Base-by-base conservation (phyloP, 352 stramenopile genomes). In the Pythium biforme region DNA sequence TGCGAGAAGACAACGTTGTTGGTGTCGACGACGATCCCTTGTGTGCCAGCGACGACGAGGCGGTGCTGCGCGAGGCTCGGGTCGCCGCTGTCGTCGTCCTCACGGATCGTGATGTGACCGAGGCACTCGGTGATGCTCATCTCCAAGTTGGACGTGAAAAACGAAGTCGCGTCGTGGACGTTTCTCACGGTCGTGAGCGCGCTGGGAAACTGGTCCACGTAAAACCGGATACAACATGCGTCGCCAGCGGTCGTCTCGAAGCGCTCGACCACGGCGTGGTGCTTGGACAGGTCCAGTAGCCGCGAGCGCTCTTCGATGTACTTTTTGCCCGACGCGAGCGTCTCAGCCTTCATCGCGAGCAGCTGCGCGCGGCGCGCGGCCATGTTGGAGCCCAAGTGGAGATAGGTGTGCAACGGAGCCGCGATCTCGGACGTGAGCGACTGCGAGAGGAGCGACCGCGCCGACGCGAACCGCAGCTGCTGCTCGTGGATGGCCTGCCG, bases 91-190 rank as follows among this genome's bases (percentile, higher is more conserved):
- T 89, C 79, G 59, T 91, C 81, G 46, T 90, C 80, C 43, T 90
- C 81, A 26, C 81, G 77, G 55, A 90, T 86, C 15, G 79, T 90
- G 45, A 90, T 86, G 55, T 85, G 77, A 20, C 80, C 81, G 0
- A 83, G 68, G 8, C 65, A 77, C 56, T 90, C 81, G 8, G 81
- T 89, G 62, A 89, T 82, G 33, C 77, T 83, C 60, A 90, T 86
- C 64, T 90, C 81, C 8, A 81, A 67, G 57, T 88, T 90, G 63
- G 64, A 67, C 31, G 74, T 80, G 54, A 81, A 85, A 33, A 85
- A 86, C 15, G 72, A 52, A 29, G 82, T 62, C 6, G 77, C 53
- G n/a, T 88, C 79, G 45, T 76, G 81, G 39, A 86, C 73, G 33
- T 83, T 73, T 33, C 68, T 70, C 12, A 84, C 75, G 8, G 63